A percentile compares a stretch with the other conserved stretches of the same genome.
These are phyloP conservation scores for Chaetomiaceae sp. DNA, from an alignment of 2,329 filamentous ascomycete species.

Conservation along the genomic window DNA sequence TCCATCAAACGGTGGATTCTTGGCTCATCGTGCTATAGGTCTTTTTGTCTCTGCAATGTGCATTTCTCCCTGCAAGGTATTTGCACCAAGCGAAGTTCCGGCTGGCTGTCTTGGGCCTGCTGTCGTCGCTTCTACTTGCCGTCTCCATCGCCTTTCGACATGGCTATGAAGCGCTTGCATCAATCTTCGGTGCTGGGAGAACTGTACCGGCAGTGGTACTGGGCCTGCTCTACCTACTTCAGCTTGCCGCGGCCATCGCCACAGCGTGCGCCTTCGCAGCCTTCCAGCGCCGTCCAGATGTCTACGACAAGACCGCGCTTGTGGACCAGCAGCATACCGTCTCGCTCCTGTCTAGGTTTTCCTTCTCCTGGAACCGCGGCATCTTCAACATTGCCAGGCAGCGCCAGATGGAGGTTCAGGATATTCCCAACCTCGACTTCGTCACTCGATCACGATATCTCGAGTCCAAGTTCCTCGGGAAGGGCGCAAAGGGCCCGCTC, in stretches of 20 bases:
- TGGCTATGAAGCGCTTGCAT: slow-evolving; percentile 24
- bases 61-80: slow-evolving; percentile 27
- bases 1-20: background rate
- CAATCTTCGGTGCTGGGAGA: slow-evolving; percentile 12
- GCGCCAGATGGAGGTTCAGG: slow-evolving; percentile 29
- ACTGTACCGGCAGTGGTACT: slow-evolving; percentile 11
- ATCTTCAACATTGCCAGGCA: slow-evolving; percentile 30
- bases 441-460: slow-evolving; percentile 29
- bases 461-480: slow-evolving; percentile 22
- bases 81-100: slow-evolving; percentile 28
- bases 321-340: slow-evolving; percentile 35
- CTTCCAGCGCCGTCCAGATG: slow-evolving; percentile 32
- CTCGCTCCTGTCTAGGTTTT: slow-evolving; percentile 28
- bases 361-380: slow-evolving; percentile 32
- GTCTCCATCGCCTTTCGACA: slow-evolving; percentile 27
- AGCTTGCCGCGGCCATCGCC: slow-evolving; percentile 24
- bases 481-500: slow-evolving; percentile 22
- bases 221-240: slow-evolving; percentile 24
- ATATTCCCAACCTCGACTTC: slow-evolving; percentile 32
- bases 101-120: slow-evolving; percentile 26
- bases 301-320: slow-evolving; percentile 28
- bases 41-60: slow-evolving; percentile 28
- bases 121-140: slow-evolving; percentile 25
- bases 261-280: slow-evolving; percentile 28
- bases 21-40: slow-evolving; percentile 16